Evolutionary conservation across 1,284 basidiomycete genomes (phyloP), one percentile per base, ranked within the genome.

Genomic region (Pascua guehoae): DNA sequence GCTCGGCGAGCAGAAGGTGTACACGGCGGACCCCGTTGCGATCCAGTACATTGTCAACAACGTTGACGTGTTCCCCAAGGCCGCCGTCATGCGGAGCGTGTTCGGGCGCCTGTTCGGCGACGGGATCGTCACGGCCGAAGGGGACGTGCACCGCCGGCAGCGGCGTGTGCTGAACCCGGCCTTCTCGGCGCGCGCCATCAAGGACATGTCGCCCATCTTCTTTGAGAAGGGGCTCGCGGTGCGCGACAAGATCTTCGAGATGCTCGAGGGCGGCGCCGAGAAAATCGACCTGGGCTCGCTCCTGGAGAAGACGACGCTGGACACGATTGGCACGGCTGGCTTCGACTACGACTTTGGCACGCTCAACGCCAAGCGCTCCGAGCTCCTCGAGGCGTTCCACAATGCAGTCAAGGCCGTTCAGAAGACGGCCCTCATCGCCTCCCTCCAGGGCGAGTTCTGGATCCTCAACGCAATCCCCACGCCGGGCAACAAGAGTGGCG

Each of bases 271-370:
- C 12, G 32, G 36, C 41, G 32, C 17, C 53, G 8, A 32, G 5
- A 49, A 52, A 41, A 48, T 61, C 15, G 59, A 61, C 44, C 41
- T 57, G 24, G 49, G 49, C 32, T 42, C 44, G 39, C 47, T 49
- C 37, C 50, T 61, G 41, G 51, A 53, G 32, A 44, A 83, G 83
- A 78, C 87, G 9, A 85, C 85, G 4, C 78, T 87, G 12, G 87
- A 88, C 63, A 80, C 85, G 49, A 86, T 89, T 51, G 85, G 85
- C 10, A 77, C 84, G 41, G 84, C 86, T 38, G 84, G 84, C 12
- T 86, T 86, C 61, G 84, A 81, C 36, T 86, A 86, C 71, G 61
- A 74, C 14, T 85, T 86, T 43, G 18, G n/a, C 15, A 50, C 69
- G 7, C 56, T 47, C n/a, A n/a, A n/a, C n/a, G n/a, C 59, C 51